phyloP scores from a whole-genome alignment of 2,329 filamentous ascomycete genomes.

The Albifimbria verrucaria region DNA sequence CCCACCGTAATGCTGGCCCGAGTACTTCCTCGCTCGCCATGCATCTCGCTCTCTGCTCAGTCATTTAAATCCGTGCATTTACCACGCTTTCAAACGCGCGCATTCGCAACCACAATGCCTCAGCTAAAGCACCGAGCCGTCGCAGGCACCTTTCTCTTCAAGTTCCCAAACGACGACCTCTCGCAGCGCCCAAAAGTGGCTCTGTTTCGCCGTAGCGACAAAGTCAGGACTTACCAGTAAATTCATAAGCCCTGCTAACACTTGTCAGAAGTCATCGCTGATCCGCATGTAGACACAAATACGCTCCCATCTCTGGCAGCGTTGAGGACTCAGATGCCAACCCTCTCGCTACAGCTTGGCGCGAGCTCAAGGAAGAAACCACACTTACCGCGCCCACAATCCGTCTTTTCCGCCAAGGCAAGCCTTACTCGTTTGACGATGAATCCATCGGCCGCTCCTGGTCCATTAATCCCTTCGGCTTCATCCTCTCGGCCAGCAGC shows the following conservation, averaged over 20 bases:
- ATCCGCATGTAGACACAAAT: slow-evolving; percentile 40
- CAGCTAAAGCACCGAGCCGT: slow-evolving; percentile 32
- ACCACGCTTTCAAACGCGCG: slow-evolving; percentile 1
- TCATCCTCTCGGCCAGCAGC: slow-evolving; percentile 41
- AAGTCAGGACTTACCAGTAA: slow-evolving; percentile 59
- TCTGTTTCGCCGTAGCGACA: slow-evolving; percentile 58
- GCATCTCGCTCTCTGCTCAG: not conserved
- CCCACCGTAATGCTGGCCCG: not conserved
- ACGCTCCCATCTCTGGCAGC: slow-evolving; percentile 60
- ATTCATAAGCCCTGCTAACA: slow-evolving; percentile 13
- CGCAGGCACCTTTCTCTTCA: slow-evolving; percentile 50
- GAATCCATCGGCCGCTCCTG: slow-evolving; percentile 51
- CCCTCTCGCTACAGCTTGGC: slow-evolving; percentile 55
- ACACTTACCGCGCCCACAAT: slow-evolving; percentile 44
- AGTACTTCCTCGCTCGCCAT: not conserved
- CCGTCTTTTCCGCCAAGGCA: slow-evolving; percentile 52
- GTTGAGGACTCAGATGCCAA: slow-evolving; percentile 51
- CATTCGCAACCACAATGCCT: slow-evolving; percentile 14
- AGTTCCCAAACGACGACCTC: slow-evolving; percentile 31
- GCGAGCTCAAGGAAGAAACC: slow-evolving; percentile 63
- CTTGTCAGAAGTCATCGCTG: not conserved
- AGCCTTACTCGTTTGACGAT: slow-evolving; percentile 56
- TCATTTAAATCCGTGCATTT: not conserved
- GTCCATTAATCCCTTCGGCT: slow-evolving; percentile 63
- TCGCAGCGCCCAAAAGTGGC: slow-evolving; percentile 47